These are phyloP conservation scores for Cryphonectria japonica DNA, from an alignment of 2,329 filamentous ascomycete species.

Conservation along the genomic window DNA sequence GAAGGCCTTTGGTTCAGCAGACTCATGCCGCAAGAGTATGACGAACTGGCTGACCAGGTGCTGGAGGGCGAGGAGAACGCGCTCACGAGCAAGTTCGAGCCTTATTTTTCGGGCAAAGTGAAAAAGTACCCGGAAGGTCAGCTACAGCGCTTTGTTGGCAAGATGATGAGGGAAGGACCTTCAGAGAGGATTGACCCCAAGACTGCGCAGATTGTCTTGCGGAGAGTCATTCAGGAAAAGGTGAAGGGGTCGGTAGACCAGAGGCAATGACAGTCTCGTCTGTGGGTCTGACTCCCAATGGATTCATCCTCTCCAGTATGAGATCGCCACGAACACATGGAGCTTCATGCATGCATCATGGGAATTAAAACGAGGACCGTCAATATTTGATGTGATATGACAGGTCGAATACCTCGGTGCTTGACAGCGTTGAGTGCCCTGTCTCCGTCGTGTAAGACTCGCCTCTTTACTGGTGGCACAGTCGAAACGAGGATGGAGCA, in stretches of 20 bases:
- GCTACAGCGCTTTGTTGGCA: slow-evolving; percentile 64
- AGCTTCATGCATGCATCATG: background rate
- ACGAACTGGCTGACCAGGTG: slow-evolving; percentile 48
- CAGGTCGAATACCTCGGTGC: background rate
- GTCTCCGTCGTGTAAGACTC: too few relatives aligned
- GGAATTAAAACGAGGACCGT: background rate
- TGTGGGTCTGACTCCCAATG: background rate
- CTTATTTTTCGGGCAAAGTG: slow-evolving; percentile 33
- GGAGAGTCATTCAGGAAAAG: slow-evolving; percentile 36
- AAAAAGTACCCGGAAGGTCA: slow-evolving; percentile 59
- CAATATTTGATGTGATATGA: background rate
- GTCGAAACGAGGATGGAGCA: too few relatives aligned
- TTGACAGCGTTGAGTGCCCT: background rate
- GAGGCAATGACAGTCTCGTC: background rate
- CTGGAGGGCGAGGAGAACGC: slow-evolving; percentile 52
- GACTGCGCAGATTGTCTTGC: slow-evolving; percentile 53
- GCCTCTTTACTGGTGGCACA: too few relatives aligned
- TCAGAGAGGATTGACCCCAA: slow-evolving; percentile 59
- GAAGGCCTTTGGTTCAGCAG: slow-evolving; percentile 60
- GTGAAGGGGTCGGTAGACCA: background rate
- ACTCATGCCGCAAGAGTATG: slow-evolving; percentile 53
- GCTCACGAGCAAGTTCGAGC: slow-evolving; percentile 47
- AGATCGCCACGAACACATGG: background rate
- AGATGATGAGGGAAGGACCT: slow-evolving; percentile 58
- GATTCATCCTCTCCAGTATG: background rate